These are phyloP conservation scores for Alternaria brassicicola DNA, from an alignment of 2,329 filamentous ascomycete species.

Conservation along the genomic window DNA sequence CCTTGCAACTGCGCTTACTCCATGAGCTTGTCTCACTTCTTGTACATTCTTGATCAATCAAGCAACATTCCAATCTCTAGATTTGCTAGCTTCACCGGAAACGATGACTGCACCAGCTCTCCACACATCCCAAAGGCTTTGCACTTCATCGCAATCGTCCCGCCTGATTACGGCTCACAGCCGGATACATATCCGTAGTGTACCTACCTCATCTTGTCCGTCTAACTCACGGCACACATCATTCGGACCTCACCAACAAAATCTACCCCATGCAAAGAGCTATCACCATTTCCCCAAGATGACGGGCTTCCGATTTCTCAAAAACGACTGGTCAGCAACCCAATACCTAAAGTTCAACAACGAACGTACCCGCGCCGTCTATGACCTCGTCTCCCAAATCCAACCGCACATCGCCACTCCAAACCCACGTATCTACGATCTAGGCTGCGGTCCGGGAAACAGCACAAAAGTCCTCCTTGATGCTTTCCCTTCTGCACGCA, in stretches of 20 bases:
- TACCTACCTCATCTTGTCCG: not conserved
- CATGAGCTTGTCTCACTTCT: not conserved
- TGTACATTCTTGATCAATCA: not conserved
- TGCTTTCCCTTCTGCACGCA: slow-evolving; percentile 55
- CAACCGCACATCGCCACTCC: slow-evolving; percentile 37
- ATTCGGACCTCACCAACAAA: not conserved
- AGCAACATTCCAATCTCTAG: not conserved
- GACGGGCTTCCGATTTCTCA: not conserved
- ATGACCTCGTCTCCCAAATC: slow-evolving; percentile 60
- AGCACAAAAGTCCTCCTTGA: slow-evolving; percentile 58
- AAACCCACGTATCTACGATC: slow-evolving; percentile 58
- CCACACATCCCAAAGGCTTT: not conserved
- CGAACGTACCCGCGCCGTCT: slow-evolving; percentile 60
- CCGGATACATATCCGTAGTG: slow-evolving; percentile 1
- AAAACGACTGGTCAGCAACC: slow-evolving; percentile 60
- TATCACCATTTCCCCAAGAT: not conserved
- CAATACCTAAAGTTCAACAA: slow-evolving; percentile 63
- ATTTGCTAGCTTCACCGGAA: no score
- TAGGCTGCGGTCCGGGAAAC: slow-evolving; percentile 67
- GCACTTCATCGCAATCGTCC: not conserved
- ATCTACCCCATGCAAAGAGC: not conserved
- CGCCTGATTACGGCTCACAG: not conserved
- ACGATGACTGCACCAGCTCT: not conserved
- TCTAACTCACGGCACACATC: not conserved
- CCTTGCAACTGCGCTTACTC: not conserved